phyloP scores from a whole-genome alignment of 1,284 basidiomycete species.

The Irpex sp. region DNA sequence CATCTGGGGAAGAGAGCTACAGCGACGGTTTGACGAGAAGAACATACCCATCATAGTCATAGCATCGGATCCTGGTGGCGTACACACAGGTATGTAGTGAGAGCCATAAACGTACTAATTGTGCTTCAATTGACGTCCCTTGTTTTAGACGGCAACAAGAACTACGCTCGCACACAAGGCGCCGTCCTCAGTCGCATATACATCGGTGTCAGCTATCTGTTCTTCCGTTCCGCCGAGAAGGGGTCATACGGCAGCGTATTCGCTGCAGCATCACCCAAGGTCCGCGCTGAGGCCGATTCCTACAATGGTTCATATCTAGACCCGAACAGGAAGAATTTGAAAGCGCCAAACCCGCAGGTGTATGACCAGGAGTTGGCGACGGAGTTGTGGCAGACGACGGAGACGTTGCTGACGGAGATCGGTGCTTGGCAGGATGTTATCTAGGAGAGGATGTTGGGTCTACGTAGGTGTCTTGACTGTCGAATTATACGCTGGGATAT shows the following conservation, averaged over 20 bases:
- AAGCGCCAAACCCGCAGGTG: slow-evolving; percentile 26
- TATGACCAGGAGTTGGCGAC: slow-evolving; percentile 37
- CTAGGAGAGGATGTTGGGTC: background rate
- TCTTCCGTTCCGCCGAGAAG: slow-evolving; percentile 18
- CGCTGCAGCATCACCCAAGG: slow-evolving; percentile 41
- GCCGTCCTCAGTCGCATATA: slow-evolving; percentile 6
- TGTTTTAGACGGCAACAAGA: background rate
- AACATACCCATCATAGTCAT: slow-evolving; percentile 29
- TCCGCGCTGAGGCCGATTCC: slow-evolving; percentile 31
- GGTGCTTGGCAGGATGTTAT: slow-evolving; percentile 11
- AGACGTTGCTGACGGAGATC: slow-evolving; percentile 25
- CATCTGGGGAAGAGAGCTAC: slow-evolving; percentile 28
- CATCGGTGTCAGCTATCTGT: slow-evolving; percentile 5
- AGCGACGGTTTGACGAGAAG: slow-evolving; percentile 24
- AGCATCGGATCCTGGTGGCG: slow-evolving; percentile 34
- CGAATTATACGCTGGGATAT: background rate
- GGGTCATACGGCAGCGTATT: slow-evolving; percentile 43
- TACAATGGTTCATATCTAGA: slow-evolving; percentile 44
- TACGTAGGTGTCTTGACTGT: background rate
- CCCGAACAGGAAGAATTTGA: slow-evolving; percentile 33
- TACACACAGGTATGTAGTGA: slow-evolving; percentile 33
- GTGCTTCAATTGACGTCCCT: slow-evolving; percentile 9
- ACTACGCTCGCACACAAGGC: background rate
- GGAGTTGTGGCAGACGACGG: slow-evolving; percentile 42
- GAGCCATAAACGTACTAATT: background rate